Evolutionary conservation across 2,329 filamentous ascomycete species (phyloP), one percentile per base, ranked within the genome.

Genomic region (Trichophyton equinum): DNA sequence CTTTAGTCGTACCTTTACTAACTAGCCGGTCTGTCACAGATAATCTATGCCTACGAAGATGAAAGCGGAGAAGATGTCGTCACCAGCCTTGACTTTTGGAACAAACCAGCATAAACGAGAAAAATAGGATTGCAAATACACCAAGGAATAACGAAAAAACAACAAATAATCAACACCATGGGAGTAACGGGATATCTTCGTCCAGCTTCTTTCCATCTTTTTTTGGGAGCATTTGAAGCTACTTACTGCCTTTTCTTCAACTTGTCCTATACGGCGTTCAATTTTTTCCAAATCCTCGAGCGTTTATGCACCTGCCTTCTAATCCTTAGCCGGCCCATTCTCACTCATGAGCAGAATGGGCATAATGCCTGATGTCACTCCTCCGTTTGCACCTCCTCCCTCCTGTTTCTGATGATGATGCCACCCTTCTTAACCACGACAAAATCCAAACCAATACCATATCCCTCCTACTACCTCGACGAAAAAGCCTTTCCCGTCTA

Each of bases 71-170:
- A 95, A 71, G 94, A 99, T 71, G 86, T 96, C 59, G 88, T 99
- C 65, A 91, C 94, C 68, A 91, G 90, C 64, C 84, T 99, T 71
- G 94, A 99, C 77, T 99, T 99, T 78, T 99, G 92, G 92, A 89
- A 85, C 77, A 85, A 78, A 65, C 60, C 66, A 25, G 40, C 55
- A 55, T 55, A 55, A 55, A 55, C 27, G 51, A 27, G 40, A 5
- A 15, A 36, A 55, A 30, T 5, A 59, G 51, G 58, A 60, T 62
- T 62, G 56, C 36, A 59, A 58, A 44, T 40, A n/a, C 15, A 47
- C 33, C n/a, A 44, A 44, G 40, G 40, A 44, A 44, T 38, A 38
- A 38, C 33, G 33, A 38, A 38, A 38, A 9, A 38, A 38, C 33
- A 44, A 44, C 40, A 44, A 33, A 33, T 42, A 51, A 58, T 40